Base-by-base conservation (phyloP, 2,329 filamentous ascomycete genomes). In the Proliferodiscus dingleyae region DNA sequence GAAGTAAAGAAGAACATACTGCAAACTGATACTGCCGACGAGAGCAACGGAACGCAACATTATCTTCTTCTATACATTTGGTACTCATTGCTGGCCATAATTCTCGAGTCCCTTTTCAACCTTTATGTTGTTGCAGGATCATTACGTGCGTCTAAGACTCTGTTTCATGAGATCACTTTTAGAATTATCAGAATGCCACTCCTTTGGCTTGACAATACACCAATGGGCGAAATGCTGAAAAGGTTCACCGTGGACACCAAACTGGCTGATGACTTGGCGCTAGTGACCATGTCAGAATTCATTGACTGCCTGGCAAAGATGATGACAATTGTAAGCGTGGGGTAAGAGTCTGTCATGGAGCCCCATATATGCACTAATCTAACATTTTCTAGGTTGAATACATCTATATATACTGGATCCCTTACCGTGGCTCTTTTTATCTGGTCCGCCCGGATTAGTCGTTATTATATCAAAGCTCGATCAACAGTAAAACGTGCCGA, bases 221-320 rank as follows among this genome's bases (percentile, higher is more conserved):
- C 86, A 0, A 72, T 87, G 1, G 87, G 86, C 5, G 77, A 85
- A 32, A 77, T 90, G 26, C 70, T 89, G 23, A 90, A 90, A 64
- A 75, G 87, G 2, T 87, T 89, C 62, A 87, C 85, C 0, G 73
- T 81, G 3, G 86, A 90, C 63, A 88, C 90, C 62, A 78, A 81
- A 54, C 73, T 78, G 36, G 75, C 89, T 41, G 86, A 90, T 64
- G 26, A 34, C 16, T 82, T 77, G 5, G 72, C 77, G 23, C 68
- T 89, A 76, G 80, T 6, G 74, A 77, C 52, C 77, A 62, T 87
- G 47, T 74, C 73, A 4, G 78, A 82, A 52, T 72, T 80, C 33
- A 65, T 78, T 21, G 74, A 73, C 55, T 72, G 78, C 6, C 57
- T 76, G 9, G 66, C 89, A 24, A 72, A 77, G 26, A 7, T 13